A percentile compares a stretch with the other conserved stretches of the same genome.
Conservation (phyloP, 129 eudicot genomes). For the Apium graveolens region DNA sequence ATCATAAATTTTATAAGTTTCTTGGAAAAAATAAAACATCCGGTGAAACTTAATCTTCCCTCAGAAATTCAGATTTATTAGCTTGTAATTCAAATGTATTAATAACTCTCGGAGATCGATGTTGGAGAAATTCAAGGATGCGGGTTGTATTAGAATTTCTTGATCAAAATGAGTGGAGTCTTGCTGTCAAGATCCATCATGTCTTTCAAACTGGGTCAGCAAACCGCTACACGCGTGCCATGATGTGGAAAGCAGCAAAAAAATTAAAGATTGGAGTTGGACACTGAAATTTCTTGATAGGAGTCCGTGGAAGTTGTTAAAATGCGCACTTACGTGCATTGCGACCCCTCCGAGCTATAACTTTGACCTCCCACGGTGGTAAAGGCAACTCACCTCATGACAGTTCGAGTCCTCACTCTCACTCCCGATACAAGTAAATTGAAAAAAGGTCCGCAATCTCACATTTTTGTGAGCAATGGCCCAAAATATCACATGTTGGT, state of each 20-base stretch:
- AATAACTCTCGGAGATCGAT: slow-evolving; percentile 53
- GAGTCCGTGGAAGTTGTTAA: slow-evolving; percentile 69
- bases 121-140: slow-evolving; percentile 86
- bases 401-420: too few species aligned
- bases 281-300: slow-evolving; percentile 71
- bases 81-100: slow-evolving; percentile 70
- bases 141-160: slow-evolving; percentile 52
- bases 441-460: too few species aligned
- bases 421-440: too few species aligned
- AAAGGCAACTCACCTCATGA: too few species aligned
- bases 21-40: too few species aligned
- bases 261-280: slow-evolving; percentile 90
- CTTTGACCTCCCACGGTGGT: too few species aligned
- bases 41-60: slow-evolving; percentile 32
- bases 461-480: too few species aligned
- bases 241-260: slow-evolving; percentile 99
- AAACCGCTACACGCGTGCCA: slow-evolving; percentile 80
- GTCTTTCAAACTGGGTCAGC: slow-evolving; percentile 62
- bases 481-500: too few species aligned
- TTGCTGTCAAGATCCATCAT: slow-evolving; percentile 71
- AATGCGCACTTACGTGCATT: slow-evolving; percentile 63
- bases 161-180: slow-evolving; percentile 72
- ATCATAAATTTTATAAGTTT: too few species aligned
- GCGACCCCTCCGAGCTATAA: too few species aligned
- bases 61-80: slow-evolving; percentile 48